Conservation (phyloP, 2,329 filamentous ascomycete species). For the Calonectria montana region DNA sequence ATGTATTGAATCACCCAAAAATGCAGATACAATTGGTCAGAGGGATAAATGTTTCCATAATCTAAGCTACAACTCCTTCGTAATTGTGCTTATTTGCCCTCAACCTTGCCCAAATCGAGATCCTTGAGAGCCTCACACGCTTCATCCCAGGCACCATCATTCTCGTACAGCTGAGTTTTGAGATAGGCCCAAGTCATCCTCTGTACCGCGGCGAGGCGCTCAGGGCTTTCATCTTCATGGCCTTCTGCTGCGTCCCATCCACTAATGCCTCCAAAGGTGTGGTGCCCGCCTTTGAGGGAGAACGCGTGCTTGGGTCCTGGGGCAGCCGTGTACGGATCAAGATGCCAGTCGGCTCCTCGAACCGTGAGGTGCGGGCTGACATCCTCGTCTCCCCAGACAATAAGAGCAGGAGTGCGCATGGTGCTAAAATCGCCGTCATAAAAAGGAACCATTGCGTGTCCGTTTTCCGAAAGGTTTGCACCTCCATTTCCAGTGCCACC, state of each 20-base stretch:
- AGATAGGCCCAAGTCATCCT: slow-evolving; percentile 41
- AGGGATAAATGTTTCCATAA: not conserved
- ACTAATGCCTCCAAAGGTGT: slow-evolving; percentile 41
- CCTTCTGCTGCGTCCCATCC: slow-evolving; percentile 42
- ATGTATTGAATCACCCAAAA: not conserved
- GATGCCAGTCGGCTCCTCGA: slow-evolving; percentile 41
- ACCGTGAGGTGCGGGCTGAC: slow-evolving; percentile 32
- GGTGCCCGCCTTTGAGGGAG: slow-evolving; percentile 34
- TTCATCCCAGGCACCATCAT: slow-evolving; percentile 33
- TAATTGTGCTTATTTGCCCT: slow-evolving; percentile 6
- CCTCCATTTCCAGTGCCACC: slow-evolving; percentile 35
- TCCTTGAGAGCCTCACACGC: slow-evolving; percentile 26
- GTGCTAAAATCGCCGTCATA: slow-evolving; percentile 31
- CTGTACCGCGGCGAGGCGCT: slow-evolving; percentile 38
- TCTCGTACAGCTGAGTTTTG: slow-evolving; percentile 34
- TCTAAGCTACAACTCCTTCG: not conserved
- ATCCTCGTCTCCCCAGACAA: slow-evolving; percentile 41
- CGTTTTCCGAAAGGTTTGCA: slow-evolving; percentile 24
- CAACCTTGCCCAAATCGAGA: slow-evolving; percentile 33
- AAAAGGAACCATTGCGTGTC: slow-evolving; percentile 31
- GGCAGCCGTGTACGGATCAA: slow-evolving; percentile 32
- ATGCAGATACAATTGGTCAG: not conserved
- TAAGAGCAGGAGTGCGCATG: slow-evolving; percentile 34
- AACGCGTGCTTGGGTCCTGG: slow-evolving; percentile 36
- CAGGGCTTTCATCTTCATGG: slow-evolving; percentile 35